A percentile compares a stretch with the other conserved stretches of the same genome.
Conservation (phyloP, 179 eudicot genomes). For the Spergularia azorica region DNA sequence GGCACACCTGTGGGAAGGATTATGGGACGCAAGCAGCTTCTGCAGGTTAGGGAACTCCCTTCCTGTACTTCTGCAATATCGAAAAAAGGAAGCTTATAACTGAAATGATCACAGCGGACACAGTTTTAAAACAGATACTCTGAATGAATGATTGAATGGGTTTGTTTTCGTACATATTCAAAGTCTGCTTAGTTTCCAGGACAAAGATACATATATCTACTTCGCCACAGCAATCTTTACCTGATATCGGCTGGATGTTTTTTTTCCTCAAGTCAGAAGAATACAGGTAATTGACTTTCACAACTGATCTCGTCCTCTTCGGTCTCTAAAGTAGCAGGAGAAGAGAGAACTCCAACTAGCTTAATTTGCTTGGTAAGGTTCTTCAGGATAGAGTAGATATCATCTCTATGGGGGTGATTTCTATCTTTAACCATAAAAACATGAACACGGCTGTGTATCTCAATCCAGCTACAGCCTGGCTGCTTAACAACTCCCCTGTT, state of each 20-base stretch:
- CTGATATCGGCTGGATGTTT: slow-evolving; percentile 13
- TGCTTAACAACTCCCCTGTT: slow-evolving; percentile 63
- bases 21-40: too few species aligned
- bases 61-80: too few species aligned
- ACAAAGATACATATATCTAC: background rate
- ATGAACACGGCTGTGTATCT: slow-evolving; percentile 53
- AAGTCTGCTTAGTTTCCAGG: background rate
- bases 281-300: slow-evolving; percentile 24
- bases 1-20: too few species aligned
- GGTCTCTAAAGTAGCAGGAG: slow-evolving; percentile 33
- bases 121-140: background rate
- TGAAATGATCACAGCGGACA: background rate
- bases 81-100: too few species aligned
- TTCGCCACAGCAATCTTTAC: slow-evolving; percentile 16
- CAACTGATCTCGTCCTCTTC: slow-evolving; percentile 41
- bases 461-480: slow-evolving; percentile 88
- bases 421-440: slow-evolving; percentile 77
- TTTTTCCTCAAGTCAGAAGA: slow-evolving; percentile 21
- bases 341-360: slow-evolving; percentile 42
- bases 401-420: slow-evolving; percentile 43
- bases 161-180: background rate
- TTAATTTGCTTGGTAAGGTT: slow-evolving; percentile 55
- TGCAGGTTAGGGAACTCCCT: too few species aligned
- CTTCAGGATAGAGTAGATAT: slow-evolving; percentile 50
- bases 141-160: background rate